Evolutionary conservation across 306 rosid genomes (phyloP), one percentile per base, ranked within the genome.

Genomic region (Ormosia semicastrata): DNA sequence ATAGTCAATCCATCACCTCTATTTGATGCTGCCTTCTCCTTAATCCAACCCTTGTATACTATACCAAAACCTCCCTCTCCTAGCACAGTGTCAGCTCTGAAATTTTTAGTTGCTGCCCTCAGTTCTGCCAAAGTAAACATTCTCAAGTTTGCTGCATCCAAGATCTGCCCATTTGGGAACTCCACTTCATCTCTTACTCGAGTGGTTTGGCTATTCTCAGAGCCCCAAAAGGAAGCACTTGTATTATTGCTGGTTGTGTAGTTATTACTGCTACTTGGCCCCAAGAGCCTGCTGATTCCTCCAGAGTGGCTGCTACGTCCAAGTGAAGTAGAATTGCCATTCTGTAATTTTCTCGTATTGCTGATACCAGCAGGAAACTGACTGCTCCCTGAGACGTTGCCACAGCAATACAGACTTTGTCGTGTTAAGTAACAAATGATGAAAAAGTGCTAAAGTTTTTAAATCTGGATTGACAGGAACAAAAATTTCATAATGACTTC

Each of bases 51-150:
- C 88, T 93, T 92, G 80, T 41, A 95, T 65, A 95, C 99, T 81
- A 11, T 91, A 29, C 99, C 99, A 59, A 95, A 95, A 5, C 96
- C 99, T 43, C 99, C 99, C 87, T 92, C 92, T 11, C 99, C 99
- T 36, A 95, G 40, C 24, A 93, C 39, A 4, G 88, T 77, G n/a
- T 89, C 90, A 2, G 67, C 3, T 88, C 88, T 87, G 80, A 95
- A 95, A 86, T 89, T 87, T 87, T 43, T 87, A 62, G 99, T 90
- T 65, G 99, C 97, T 54, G 73, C 64, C 75, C 69, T 93, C 37
- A 95, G 58, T 81, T 95, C 96, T 65, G 88, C 87, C 75, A 82
- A 85, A 70, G 93, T 80, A 76, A 91, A 91, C 10, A 47, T 68
- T 87, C 86, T 92, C 90, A 93, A 77, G 80, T 89, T 86, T 60